Evolutionary conservation across 257 asterid species (phyloP).

Genomic region (Salvia splendens): DNA sequence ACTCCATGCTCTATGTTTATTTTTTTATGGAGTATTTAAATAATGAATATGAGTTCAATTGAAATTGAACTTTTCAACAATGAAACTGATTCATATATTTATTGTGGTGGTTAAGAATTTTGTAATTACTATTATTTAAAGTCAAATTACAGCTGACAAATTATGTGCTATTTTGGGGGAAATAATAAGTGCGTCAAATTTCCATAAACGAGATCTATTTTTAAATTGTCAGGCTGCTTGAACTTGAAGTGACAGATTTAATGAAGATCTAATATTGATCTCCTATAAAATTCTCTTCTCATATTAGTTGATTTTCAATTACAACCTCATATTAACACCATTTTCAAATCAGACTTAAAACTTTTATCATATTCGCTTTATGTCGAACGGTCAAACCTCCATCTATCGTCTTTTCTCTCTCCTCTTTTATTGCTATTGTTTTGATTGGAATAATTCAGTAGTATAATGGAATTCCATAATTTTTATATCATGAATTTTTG

Average conservation of each 20-base stretch:
- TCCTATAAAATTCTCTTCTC: neutral
- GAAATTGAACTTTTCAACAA: no score
- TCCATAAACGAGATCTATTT: neutral
- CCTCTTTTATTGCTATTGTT: neutral
- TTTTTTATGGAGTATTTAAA: no score
- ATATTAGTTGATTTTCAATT: neutral
- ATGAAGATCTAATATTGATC: neutral
- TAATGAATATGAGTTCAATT: no score
- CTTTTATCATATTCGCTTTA: neutral
- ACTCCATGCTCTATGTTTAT: no score
- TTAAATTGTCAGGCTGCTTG: neutral
- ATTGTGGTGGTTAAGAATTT: neutral
- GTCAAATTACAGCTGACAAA: neutral
- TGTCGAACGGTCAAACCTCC: constrained; percentile 1
- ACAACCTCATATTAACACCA: neutral
- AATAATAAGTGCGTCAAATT: neutral
- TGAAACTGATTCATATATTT: no score
- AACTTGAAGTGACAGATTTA: neutral
- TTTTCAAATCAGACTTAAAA: no score
- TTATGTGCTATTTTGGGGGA: neutral
- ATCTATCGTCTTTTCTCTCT: neutral
- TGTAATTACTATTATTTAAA: neutral
- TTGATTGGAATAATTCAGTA: constrained; percentile 15
- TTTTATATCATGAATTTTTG: constrained; percentile 14
- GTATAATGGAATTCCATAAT: constrained; percentile 7